Evolutionary conservation across 2,329 filamentous ascomycete genomes (phyloP).

Genomic region (Ophiostoma novo-ulmi): DNA sequence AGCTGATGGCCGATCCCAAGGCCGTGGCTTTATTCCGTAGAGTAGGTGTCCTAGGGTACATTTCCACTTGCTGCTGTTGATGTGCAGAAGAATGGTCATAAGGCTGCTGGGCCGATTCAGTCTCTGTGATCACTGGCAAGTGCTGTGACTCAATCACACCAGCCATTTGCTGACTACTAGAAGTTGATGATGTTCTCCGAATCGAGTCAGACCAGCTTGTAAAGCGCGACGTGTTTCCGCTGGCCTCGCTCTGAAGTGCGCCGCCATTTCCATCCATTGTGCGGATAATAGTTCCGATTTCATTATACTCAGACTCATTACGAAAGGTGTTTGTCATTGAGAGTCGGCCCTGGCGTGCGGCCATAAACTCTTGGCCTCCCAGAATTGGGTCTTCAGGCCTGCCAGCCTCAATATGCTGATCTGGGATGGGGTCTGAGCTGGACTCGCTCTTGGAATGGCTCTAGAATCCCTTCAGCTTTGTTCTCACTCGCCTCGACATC

Average conservation of each 20-base stretch:
- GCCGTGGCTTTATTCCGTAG: too few relatives aligned
- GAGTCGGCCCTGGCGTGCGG: conserved; percentile 23
- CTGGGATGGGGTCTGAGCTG: conserved; percentile 29
- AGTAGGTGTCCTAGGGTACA: not conserved
- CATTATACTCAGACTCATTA: conserved; percentile 12
- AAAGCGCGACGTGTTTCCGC: conserved; percentile 25
- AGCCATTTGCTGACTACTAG: conserved; percentile 15
- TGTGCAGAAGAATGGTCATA: not conserved
- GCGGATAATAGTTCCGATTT: conserved; percentile 17
- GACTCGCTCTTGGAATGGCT: conserved; percentile 24
- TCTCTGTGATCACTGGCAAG: conserved; percentile 21
- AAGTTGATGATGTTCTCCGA: conserved; percentile 15
- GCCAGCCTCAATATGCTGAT: conserved; percentile 50
- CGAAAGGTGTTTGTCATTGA: conserved; percentile 22
- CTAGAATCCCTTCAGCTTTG: conserved; percentile 25
- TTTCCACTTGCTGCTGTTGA: not conserved
- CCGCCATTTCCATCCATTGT: not conserved
- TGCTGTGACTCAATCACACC: not conserved
- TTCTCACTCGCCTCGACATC: conserved; percentile 24
- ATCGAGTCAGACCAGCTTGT: conserved; percentile 28
- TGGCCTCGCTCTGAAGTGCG: conserved; percentile 2
- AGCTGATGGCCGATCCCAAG: not conserved
- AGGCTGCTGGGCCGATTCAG: not conserved
- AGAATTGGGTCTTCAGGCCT: conserved; percentile 29
- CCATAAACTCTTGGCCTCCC: conserved; percentile 16